Evolutionary conservation across 2,329 filamentous ascomycete species (phyloP).

Genomic region (Cercospora berteroae): DNA sequence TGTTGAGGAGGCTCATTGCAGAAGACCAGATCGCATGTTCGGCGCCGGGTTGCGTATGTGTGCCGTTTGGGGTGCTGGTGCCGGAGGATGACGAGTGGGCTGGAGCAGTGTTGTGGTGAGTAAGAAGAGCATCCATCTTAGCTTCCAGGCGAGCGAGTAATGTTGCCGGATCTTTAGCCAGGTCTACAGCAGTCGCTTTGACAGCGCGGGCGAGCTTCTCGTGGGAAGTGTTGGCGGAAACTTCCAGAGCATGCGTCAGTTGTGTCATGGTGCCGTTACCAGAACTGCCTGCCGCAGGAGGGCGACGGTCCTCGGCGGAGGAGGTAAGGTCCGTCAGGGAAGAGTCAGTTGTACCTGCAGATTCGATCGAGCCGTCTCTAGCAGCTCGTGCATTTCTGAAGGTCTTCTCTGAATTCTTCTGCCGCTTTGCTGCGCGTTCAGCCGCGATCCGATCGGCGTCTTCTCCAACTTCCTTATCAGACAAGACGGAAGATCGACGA

Average conservation of each 20-base stretch:
- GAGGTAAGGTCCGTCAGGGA: not conserved
- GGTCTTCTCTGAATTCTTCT: not conserved
- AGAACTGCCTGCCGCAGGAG: not conserved
- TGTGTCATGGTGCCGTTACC: not conserved
- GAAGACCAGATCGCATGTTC: slow-evolving; percentile 11
- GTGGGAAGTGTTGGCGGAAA: not conserved
- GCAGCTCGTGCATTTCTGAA: not conserved
- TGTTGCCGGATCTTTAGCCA: slow-evolving; percentile 14
- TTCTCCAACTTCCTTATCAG: slow-evolving; percentile 11
- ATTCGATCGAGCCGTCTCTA: slow-evolving; percentile 1
- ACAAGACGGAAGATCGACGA: not conserved
- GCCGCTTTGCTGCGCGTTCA: slow-evolving; percentile 13
- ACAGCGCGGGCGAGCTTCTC: not conserved
- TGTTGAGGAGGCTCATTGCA: slow-evolving; percentile 13
- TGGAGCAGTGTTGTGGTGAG: not conserved
- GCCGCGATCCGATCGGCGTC: slow-evolving; percentile 13
- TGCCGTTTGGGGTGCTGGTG: not conserved
- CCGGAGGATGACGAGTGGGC: not conserved
- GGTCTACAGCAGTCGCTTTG: slow-evolving; percentile 11
- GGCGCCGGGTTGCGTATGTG: not conserved
- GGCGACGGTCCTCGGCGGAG: not conserved
- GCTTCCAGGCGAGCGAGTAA: slow-evolving; percentile 18
- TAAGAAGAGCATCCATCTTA: slow-evolving; percentile 17
- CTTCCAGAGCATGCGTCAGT: not conserved
- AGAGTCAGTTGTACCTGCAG: not conserved